Evolutionary conservation across 345 rosid genomes (phyloP).

Genomic region (Lepidium aucheri): DNA sequence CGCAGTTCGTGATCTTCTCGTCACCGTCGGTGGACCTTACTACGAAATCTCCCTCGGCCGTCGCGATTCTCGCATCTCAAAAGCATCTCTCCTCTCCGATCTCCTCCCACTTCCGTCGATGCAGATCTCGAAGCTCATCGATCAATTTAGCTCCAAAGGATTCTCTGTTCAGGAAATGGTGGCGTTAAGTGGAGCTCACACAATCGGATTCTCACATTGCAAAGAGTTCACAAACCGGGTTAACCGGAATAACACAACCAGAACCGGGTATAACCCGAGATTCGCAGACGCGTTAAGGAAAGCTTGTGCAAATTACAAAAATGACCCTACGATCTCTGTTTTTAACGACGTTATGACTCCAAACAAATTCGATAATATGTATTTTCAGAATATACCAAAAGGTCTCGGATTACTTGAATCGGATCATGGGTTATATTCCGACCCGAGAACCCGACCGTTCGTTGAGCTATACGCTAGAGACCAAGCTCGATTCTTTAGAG

Average conservation of each 20-base stretch:
- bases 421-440: constrained; percentile 56
- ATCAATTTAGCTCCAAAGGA: constrained; percentile 46
- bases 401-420: constrained; percentile 72
- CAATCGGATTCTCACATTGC: constrained; percentile 89
- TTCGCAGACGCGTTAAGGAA: constrained; percentile 50
- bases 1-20: constrained; percentile 69
- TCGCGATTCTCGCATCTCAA: constrained; percentile 47
- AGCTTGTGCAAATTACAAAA: constrained; percentile 50
- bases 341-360: constrained; percentile 89
- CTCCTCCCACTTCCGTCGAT: constrained; percentile 59
- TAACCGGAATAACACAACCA: constrained; percentile 16
- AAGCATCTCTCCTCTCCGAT: constrained; percentile 36
- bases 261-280: constrained; percentile 54
- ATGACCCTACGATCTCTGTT: constrained; percentile 66
- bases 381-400: constrained; percentile 64
- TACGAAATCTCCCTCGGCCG: constrained; percentile 70
- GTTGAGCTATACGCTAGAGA: constrained; percentile 64
- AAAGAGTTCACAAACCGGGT: constrained; percentile 48
- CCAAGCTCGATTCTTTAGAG: constrained; percentile 55
- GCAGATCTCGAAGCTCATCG: constrained; percentile 45
- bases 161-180: constrained; percentile 74
- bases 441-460: constrained; percentile 51
- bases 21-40: constrained; percentile 62
- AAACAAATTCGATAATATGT: constrained; percentile 74
- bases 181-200: constrained; percentile 82